Evolutionary conservation across 2,329 filamentous ascomycete genomes (phyloP).

Genomic region (Rosellinia necatrix): DNA sequence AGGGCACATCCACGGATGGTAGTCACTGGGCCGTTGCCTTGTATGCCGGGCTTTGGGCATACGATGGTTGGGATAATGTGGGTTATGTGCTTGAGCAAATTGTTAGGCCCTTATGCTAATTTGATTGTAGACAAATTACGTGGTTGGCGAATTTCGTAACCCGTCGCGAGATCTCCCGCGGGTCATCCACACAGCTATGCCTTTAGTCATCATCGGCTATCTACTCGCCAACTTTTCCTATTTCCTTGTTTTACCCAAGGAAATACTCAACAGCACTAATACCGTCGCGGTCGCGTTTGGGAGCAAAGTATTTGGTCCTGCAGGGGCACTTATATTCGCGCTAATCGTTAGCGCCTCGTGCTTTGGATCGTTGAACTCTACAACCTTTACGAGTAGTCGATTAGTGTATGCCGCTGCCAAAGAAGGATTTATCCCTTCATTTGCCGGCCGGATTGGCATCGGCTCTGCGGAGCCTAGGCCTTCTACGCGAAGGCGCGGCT

Average conservation of each 20-base stretch:
- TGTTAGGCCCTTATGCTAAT: constrained; percentile 18
- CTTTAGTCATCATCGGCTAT: constrained; percentile 88
- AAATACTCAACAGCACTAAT: constrained; percentile 82
- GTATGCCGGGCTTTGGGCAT: constrained; percentile 96
- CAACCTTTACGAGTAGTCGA: constrained; percentile 89
- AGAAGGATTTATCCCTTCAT: constrained; percentile 84
- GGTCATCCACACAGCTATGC: constrained; percentile 96
- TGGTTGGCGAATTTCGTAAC: constrained; percentile 95
- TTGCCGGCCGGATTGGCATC: constrained; percentile 84
- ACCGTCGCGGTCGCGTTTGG: constrained; percentile 97
- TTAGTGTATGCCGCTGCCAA: constrained; percentile 94
- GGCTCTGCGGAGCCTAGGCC: constrained; percentile 49
- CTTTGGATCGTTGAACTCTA: constrained; percentile 92
- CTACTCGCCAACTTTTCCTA: constrained; percentile 91
- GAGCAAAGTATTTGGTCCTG: constrained; percentile 81
- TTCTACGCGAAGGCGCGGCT: constrained; percentile 56
- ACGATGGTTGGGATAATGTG: constrained; percentile 98
- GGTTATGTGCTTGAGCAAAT: constrained; percentile 43
- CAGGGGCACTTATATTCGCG: constrained; percentile 82
- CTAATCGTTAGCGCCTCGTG: constrained; percentile 89
- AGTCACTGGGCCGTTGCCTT: constrained; percentile 92
- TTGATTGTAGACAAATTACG: constrained; percentile 82
- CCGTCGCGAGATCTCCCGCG: constrained; percentile 86
- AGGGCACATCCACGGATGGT: constrained; percentile 76
- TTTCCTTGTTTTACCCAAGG: constrained; percentile 86